phyloP scores from a whole-genome alignment of 768 basidiomycete genomes.

The Lactarius hengduanensis region DNA sequence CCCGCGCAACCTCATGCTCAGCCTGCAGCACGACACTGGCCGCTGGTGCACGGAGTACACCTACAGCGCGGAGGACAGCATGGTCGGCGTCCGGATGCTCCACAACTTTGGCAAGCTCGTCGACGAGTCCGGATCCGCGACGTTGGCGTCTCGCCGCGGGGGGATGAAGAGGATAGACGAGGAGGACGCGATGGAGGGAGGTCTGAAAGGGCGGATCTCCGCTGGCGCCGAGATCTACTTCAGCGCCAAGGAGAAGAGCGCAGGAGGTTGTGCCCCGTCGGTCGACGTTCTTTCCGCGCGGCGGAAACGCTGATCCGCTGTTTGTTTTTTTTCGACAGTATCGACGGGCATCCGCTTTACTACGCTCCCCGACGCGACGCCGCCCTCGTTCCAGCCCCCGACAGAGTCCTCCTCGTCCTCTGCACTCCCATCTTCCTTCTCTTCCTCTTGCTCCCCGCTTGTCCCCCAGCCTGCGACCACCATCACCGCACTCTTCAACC shows the following conservation, averaged over 20 bases:
- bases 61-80: slow-evolving; percentile 90
- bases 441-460: slow-evolving; percentile 34
- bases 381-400: slow-evolving; percentile 57
- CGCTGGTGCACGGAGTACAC: slow-evolving; percentile 93
- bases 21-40: slow-evolving; percentile 88
- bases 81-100: slow-evolving; percentile 85
- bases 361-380: slow-evolving; percentile 79
- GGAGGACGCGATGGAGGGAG: slow-evolving; percentile 90
- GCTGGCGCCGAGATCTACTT: slow-evolving; percentile 93
- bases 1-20: slow-evolving; percentile 72
- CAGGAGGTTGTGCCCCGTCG: slow-evolving; percentile 65
- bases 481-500: slow-evolving; percentile 92
- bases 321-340: slow-evolving; percentile 45
- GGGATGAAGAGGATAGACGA: slow-evolving; percentile 82
- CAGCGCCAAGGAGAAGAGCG: slow-evolving; percentile 89
- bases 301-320: background rate
- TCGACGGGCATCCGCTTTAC: slow-evolving; percentile 95
- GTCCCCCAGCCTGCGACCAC: slow-evolving; percentile 85
- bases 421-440: slow-evolving; percentile 13
- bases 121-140: slow-evolving; percentile 31
- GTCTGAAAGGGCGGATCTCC: slow-evolving; percentile 85
- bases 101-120: slow-evolving; percentile 87
- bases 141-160: slow-evolving; percentile 27
- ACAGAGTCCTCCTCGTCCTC: slow-evolving; percentile 40
- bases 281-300: slow-evolving; percentile 1